These are phyloP conservation scores for Pyricularia sp. DNA, from an alignment of 2,329 filamentous ascomycete species.

Conservation along the genomic window DNA sequence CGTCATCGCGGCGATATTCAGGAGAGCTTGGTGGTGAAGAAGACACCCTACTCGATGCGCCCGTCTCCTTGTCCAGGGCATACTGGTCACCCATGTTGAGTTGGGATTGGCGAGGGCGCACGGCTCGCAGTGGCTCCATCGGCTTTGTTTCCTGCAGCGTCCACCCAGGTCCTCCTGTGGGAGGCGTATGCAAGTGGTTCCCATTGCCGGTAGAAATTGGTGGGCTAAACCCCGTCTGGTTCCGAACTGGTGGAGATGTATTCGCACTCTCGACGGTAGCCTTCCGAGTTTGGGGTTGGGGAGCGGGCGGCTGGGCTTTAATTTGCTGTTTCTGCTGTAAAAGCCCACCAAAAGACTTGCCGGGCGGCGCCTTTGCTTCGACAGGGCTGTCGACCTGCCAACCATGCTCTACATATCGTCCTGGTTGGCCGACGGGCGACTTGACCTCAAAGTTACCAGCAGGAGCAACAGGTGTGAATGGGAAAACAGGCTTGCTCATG, in stretches of 20 bases:
- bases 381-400: constrained; percentile 1
- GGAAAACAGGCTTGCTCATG: constrained; percentile 4
- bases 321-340: constrained; percentile 6
- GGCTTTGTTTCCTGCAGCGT: constrained; percentile 46
- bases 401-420: constrained; percentile 1
- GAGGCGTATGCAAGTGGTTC: constrained; percentile 30
- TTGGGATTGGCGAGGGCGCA: constrained; percentile 24
- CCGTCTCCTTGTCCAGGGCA: constrained; percentile 44
- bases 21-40: constrained; percentile 1
- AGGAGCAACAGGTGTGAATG: not conserved
- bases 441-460: constrained; percentile 1
- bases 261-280: constrained; percentile 11
- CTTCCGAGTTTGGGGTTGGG: not conserved
- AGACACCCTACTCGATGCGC: constrained; percentile 13
- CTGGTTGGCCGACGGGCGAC: constrained; percentile 4
- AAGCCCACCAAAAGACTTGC: constrained; percentile 3
- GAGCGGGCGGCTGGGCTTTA: constrained; percentile 6
- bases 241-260: constrained; percentile 11
- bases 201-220: constrained; percentile 10
- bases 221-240: not conserved
- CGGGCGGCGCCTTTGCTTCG: not conserved
- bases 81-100: constrained; percentile 19
- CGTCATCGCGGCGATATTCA: not conserved
- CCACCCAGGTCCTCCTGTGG: constrained; percentile 38
- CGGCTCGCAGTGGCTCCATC: constrained; percentile 34